Conservation (phyloP, 208 protist genomes). For the Tritrichomonas foetus region DNA sequence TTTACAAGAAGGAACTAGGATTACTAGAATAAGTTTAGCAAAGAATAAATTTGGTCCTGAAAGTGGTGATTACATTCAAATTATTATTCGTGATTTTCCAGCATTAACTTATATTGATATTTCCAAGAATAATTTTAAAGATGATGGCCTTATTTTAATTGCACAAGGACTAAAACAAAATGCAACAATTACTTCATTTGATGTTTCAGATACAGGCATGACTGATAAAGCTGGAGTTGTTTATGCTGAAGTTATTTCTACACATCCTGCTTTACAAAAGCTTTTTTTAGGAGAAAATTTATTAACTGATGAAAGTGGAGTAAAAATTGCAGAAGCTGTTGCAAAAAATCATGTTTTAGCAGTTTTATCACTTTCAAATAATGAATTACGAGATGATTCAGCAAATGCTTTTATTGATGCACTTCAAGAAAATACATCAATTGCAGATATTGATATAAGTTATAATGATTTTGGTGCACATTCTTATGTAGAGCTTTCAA, state of each 20-base stretch:
- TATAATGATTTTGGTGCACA: neutral
- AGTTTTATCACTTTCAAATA: neutral
- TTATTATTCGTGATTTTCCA: neutral
- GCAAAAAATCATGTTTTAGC: neutral
- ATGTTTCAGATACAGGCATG: neutral
- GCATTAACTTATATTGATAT: neutral
- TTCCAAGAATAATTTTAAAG: neutral
- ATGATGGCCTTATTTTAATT: neutral
- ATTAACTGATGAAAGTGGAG: neutral
- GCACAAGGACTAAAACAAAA: neutral
- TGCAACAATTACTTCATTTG: neutral
- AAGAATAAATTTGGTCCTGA: neutral
- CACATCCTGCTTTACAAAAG: neutral
- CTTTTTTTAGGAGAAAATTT: neutral
- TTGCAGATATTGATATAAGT: neutral
- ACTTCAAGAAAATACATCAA: neutral
- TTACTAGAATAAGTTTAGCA: neutral
- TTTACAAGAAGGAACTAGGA: neutral
- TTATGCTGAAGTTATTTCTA: neutral
- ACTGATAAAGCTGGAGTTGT: neutral
- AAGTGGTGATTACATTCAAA: neutral
- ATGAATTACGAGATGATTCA: conserved; percentile 6
- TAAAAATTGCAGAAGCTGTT: neutral
- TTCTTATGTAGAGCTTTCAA: neutral
- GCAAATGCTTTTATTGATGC: neutral